Evolutionary conservation across 2,329 filamentous ascomycete species (phyloP), one percentile per base, ranked within the genome.

Genomic region (Dissoconium aciculare): DNA sequence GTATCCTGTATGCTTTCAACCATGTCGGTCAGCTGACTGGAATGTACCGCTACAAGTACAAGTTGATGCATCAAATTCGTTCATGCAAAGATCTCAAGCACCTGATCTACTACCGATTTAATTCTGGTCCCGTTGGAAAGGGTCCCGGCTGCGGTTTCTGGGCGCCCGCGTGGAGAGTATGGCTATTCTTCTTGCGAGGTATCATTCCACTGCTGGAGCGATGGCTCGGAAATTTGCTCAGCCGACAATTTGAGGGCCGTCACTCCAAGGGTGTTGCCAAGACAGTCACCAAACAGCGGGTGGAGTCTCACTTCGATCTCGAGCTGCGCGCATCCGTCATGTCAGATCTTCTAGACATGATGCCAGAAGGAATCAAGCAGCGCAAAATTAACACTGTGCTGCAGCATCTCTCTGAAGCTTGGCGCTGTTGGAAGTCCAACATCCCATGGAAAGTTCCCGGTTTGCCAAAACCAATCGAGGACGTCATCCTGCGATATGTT

Each of bases 11-110:
- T 47, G 91, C 89, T 11, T 98, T 98, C 64, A 98, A 98, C 59
- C 89, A 98, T 47, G 89, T 98, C 34, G 89, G 89, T 39, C 91
- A 98, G 57, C 66, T 98, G 38, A 98, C 89, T 11, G 89, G 89
- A 54, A 98, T 98, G 89, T 98, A 98, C 60, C 79, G 89, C 38
- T 98, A 98, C 70, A 98, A 98, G 67, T 98, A 98, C 66, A 98
- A 98, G 67, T 68, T 98, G 34, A 98, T 98, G 89, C 89, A 98
- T 55, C 89, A 98, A 58, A 98, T 98, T 47, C 82, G 89, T 46
- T 92, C 89, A 1, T 98, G 89, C 66, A 98, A 98, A 59, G 89
- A 98, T 59, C 57, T 98, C 52, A 98, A 98, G 70, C 89, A 98
- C 69, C 63, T 98, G 39, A 95, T 98, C 43, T 98, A 98, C 63